Evolutionary conservation across 202 grass and related monocot species (phyloP).

Genomic region (Carex sylvatica): DNA sequence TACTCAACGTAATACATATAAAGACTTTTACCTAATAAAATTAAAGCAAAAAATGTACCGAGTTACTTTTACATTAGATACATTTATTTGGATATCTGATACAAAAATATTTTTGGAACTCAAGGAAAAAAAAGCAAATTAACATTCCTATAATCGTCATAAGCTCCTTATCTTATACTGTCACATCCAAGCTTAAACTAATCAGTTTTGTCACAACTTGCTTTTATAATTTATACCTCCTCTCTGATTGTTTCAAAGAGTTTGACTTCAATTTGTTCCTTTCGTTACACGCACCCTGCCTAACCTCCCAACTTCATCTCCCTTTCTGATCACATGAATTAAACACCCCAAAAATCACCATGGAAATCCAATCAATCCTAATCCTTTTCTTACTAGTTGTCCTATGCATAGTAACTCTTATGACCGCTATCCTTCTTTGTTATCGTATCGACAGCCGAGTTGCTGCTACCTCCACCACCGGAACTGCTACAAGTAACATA

Average conservation of each 20-base stretch:
- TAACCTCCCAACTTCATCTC: conserved; percentile 7
- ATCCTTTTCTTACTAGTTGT: conserved; percentile 13
- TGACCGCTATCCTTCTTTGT: background rate
- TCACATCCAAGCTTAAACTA: background rate
- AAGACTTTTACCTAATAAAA: no score
- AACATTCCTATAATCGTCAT: background rate
- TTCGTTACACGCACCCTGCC: background rate
- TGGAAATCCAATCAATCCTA: conserved; percentile 3
- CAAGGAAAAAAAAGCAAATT: no score
- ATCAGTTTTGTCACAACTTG: background rate
- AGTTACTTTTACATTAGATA: background rate
- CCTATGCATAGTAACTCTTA: background rate
- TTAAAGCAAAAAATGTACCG: no score
- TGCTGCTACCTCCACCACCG: background rate
- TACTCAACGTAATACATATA: no score
- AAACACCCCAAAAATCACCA: background rate
- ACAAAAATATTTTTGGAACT: background rate
- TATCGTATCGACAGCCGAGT: background rate
- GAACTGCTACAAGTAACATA: background rate
- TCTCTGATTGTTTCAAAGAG: background rate
- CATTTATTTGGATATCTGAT: background rate
- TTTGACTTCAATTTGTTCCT: conserved; percentile 10
- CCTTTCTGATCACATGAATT: background rate
- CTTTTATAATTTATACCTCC: background rate
- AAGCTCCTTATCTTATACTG: background rate